These are phyloP conservation scores for Paraphaeosphaeria sporulosa DNA, from an alignment of 2,329 filamentous ascomycete genomes.

Conservation along the genomic window DNA sequence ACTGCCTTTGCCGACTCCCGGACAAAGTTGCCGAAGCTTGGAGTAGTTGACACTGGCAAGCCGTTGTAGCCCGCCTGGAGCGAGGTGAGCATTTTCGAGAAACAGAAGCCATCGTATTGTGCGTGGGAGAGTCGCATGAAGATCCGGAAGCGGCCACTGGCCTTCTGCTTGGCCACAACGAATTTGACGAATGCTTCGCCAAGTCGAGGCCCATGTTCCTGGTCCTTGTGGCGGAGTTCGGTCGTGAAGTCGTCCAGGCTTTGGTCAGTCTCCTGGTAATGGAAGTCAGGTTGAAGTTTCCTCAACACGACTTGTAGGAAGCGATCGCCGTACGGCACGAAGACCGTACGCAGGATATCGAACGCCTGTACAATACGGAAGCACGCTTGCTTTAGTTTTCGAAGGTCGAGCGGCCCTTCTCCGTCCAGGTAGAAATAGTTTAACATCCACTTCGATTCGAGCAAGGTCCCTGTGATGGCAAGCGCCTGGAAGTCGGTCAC, in stretches of 20 bases:
- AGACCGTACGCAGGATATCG: conserved; percentile 46
- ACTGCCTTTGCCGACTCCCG: conserved; percentile 37
- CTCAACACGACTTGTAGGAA: conserved; percentile 44
- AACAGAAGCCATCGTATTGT: conserved; percentile 45
- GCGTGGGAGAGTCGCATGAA: conserved; percentile 46
- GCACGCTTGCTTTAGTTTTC: conserved; percentile 40
- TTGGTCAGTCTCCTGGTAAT: conserved; percentile 39
- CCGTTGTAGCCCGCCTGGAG: conserved; percentile 44
- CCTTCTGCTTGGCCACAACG: conserved; percentile 41
- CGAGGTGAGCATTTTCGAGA: conserved; percentile 37
- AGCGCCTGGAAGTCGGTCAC: conserved; percentile 45
- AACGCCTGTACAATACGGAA: conserved; percentile 43
- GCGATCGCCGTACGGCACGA: conserved; percentile 43
- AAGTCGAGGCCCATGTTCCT: conserved; percentile 37
- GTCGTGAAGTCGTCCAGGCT: conserved; percentile 39
- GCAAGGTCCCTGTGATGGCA: conserved; percentile 42
- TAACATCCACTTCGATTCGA: conserved; percentile 46
- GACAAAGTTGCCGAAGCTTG: conserved; percentile 43
- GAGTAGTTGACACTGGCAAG: conserved; percentile 39
- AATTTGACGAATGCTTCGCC: conserved; percentile 44
- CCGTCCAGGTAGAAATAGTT: conserved; percentile 47
- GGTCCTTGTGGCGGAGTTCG: conserved; percentile 38
- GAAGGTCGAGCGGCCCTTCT: conserved; percentile 38
- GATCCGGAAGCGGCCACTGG: conserved; percentile 36
- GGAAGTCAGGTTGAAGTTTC: conserved; percentile 42